Conservation (phyloP, 2,329 filamentous ascomycete species). For the Fusarium falciforme region DNA sequence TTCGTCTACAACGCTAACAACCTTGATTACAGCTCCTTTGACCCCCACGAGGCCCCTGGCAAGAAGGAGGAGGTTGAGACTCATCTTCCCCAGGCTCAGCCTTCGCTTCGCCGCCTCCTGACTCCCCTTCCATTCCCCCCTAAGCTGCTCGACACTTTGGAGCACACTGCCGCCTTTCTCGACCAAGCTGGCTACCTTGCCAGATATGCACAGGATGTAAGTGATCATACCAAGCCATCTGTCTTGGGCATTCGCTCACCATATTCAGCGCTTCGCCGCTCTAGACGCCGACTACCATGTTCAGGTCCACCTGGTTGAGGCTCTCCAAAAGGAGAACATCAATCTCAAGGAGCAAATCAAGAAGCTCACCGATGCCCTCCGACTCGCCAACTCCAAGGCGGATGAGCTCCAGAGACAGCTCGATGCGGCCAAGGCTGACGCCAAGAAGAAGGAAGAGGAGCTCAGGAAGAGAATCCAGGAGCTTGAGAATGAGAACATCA, state of each 20-base stretch:
- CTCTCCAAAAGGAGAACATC: background rate
- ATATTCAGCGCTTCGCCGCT: background rate
- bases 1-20: background rate
- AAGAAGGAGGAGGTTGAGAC: background rate
- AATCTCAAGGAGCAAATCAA: background rate
- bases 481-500: background rate
- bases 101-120: background rate
- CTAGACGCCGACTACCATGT: background rate
- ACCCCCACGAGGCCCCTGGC: background rate
- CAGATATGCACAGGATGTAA: background rate
- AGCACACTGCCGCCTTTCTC: background rate
- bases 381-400: background rate
- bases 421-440: background rate
- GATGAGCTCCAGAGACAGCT: background rate
- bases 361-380: background rate
- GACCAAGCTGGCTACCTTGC: constrained; percentile 1
- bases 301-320: background rate
- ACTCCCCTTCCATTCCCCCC: background rate
- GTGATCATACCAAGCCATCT: background rate
- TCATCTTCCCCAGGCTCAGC: background rate
- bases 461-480: background rate
- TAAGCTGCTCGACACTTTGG: background rate
- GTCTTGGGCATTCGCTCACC: background rate
- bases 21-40: background rate
- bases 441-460: background rate